Evolutionary conservation across 495 filamentous ascomycete species (phyloP).

Genomic region (Aspergillus avenaceus): DNA sequence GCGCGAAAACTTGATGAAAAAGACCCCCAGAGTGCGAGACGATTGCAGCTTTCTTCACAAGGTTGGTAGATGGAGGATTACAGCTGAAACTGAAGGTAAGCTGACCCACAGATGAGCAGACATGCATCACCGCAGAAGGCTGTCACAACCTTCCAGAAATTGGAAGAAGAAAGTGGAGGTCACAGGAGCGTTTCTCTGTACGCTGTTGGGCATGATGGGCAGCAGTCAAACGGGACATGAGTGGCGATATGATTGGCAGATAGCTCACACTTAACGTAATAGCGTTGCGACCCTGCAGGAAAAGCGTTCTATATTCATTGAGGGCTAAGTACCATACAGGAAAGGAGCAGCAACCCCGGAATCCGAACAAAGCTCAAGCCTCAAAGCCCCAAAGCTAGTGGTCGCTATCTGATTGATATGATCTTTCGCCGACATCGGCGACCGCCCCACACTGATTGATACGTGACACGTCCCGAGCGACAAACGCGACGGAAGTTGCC

Average conservation of each 20-base stretch:
- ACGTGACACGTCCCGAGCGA: neutral
- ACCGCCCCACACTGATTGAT: constrained; percentile 24
- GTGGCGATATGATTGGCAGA: neutral
- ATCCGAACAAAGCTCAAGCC: neutral
- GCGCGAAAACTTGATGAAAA: no score
- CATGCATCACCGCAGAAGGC: neutral
- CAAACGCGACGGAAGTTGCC: neutral
- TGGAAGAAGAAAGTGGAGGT: neutral
- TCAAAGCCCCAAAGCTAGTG: neutral
- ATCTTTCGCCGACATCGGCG: constrained; percentile 60
- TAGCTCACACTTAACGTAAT: neutral
- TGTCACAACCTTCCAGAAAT: neutral
- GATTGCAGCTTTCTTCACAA: neutral
- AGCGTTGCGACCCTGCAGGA: neutral
- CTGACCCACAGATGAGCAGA: neutral
- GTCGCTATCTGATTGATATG: constrained; percentile 13
- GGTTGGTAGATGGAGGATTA: neutral
- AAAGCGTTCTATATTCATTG: neutral
- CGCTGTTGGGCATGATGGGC: neutral
- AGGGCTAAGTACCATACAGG: neutral
- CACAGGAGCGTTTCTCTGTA: neutral
- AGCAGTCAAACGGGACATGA: neutral
- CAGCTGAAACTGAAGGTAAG: neutral
- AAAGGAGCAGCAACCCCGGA: neutral
- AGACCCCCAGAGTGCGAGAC: neutral